Evolutionary conservation across 2,329 filamentous ascomycete genomes (phyloP).

Genomic region (Sporothrix humicola): DNA sequence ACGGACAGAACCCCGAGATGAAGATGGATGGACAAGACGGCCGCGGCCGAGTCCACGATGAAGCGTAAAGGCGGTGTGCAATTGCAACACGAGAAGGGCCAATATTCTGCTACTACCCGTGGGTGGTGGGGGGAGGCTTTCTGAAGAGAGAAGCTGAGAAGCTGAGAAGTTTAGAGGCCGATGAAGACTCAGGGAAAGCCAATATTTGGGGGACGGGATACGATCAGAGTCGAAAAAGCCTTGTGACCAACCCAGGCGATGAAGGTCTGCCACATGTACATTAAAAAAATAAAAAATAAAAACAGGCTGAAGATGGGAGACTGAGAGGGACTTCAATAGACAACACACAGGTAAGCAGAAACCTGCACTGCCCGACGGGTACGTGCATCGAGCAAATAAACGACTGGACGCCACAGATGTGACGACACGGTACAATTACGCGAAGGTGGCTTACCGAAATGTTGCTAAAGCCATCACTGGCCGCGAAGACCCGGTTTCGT

Average conservation of each 20-base stretch:
- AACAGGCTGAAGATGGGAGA: too few relatives aligned
- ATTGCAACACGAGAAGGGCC: background rate
- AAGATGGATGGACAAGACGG: background rate
- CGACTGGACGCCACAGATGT: slow-evolving; percentile 9
- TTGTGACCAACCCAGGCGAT: too few relatives aligned
- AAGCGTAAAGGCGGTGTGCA: background rate
- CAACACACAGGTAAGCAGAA: background rate
- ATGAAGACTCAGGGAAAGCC: too few relatives aligned
- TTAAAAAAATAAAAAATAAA: too few relatives aligned
- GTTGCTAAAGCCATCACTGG: background rate
- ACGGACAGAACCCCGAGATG: too few relatives aligned
- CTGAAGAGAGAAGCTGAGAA: background rate
- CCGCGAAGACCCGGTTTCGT: background rate
- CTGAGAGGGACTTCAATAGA: too few relatives aligned
- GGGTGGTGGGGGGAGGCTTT: background rate
- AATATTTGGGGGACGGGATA: too few relatives aligned
- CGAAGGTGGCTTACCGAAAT: background rate
- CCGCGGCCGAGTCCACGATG: background rate
- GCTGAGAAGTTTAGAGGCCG: background rate
- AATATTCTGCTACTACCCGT: background rate
- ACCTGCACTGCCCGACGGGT: background rate
- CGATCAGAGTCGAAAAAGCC: too few relatives aligned
- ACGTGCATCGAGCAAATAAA: background rate
- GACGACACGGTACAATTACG: background rate
- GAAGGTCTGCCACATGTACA: too few relatives aligned